Base-by-base conservation (phyloP, 179 eudicot species). In the Dionaea muscipula region DNA sequence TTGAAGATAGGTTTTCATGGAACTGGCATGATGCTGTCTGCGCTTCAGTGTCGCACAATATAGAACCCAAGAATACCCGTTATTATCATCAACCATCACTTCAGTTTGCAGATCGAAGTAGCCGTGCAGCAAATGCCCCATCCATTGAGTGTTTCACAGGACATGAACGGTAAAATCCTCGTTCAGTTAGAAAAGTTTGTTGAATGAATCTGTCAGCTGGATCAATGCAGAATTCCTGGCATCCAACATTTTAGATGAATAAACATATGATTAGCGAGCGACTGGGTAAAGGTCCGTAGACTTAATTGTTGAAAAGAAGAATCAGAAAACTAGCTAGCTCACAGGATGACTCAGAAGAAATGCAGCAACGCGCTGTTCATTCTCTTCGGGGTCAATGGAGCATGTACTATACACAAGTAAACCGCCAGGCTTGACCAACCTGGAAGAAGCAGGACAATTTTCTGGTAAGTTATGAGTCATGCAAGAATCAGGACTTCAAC, bases 81-180 rank as follows among this genome's bases (percentile, higher is more conserved):
- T 28, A 28, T 3, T 28, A 28, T 28, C 35, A 28, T 28, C 5
- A 28, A 28, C 8, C 35, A 3, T 28, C 5, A 28, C 8, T 28
- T 28, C 5, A 8, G 35, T 28, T 28, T 8, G 3, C 35, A 28
- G 37, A 60, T 55, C 76, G 82, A 62, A 82, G 57, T 57, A 91
- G 84, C 66, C 94, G 95, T 45, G 95, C 98, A 67, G 94, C 91
- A 64, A 91, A 91, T 51, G 98, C 95, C 58, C 98, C 98, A 71
- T 91, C 95, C 59, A 91, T 70, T 28, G 91, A 68, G 74, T 87
- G 94, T 63, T 77, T 81, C 63, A 91, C 88, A 39, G 95, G 98
- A 60, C 71, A 78, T 33, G 95, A 91, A 44, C 72, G 70, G 51
- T 75, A 91, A 72, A 86, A 91, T 46, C 95, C 94, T 16, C 61